phyloP scores from a whole-genome alignment of 805 yeast species.

The Hanseniaspora nectarophila region DNA sequence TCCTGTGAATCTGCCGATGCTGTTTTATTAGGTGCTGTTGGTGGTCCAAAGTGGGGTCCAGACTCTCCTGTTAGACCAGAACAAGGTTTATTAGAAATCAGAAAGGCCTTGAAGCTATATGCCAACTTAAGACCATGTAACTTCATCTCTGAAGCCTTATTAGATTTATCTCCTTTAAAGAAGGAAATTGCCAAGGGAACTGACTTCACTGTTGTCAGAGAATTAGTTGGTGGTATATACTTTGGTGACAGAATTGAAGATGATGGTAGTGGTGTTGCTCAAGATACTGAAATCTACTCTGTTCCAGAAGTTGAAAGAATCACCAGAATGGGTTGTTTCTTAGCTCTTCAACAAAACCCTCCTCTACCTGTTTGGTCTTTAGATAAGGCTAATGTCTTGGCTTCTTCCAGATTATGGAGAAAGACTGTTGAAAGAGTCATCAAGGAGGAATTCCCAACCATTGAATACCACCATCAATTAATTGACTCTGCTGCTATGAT shows the following conservation, averaged over 20 bases:
- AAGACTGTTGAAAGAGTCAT: constrained; percentile 79
- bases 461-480: constrained; percentile 80
- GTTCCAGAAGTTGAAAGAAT: constrained; percentile 90
- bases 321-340: constrained; percentile 95
- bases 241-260: constrained; percentile 94
- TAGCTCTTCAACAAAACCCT: constrained; percentile 86
- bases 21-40: constrained; percentile 94
- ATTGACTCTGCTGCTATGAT: constrained; percentile 99
- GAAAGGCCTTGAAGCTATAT: constrained; percentile 86
- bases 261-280: constrained; percentile 63
- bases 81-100: constrained; percentile 85
- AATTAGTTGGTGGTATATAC: constrained; percentile 94
- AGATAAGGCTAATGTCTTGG: constrained; percentile 95
- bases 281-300: constrained; percentile 86
- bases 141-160: constrained; percentile 72
- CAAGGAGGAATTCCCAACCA: constrained; percentile 77
- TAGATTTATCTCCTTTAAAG: constrained; percentile 80
- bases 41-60: constrained; percentile 99
- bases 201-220: constrained; percentile 86
- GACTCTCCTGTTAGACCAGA: constrained; percentile 85
- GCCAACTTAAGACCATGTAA: constrained; percentile 96
- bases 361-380: constrained; percentile 92
- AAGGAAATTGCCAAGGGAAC: constrained; percentile 80
- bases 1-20: constrained; percentile 86
- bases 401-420: constrained; percentile 94